Percentiles rank a stretch among this genome's conserved stretches.
phyloP scores from a whole-genome alignment of 768 basidiomycete species.

The Baorangia bicolor region DNA sequence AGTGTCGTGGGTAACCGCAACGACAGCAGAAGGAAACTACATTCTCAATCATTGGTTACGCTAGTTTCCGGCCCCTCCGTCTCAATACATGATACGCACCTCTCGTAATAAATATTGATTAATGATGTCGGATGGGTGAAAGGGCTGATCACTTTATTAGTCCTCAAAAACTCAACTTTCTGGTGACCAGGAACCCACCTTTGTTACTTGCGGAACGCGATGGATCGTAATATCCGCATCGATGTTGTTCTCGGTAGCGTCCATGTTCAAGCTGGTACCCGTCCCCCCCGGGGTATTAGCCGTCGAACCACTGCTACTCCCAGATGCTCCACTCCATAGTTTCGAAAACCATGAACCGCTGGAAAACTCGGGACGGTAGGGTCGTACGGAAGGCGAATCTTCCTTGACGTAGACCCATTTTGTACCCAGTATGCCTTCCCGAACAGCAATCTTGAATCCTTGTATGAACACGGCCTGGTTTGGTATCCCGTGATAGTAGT shows the following conservation, averaged over 20 bases:
- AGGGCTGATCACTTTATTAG: neutral
- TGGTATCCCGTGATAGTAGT: slow-evolving; percentile 1
- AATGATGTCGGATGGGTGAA: slow-evolving; percentile 14
- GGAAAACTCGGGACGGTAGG: neutral
- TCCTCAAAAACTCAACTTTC: neutral
- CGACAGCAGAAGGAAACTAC: slow-evolving; percentile 6
- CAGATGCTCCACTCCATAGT: neutral
- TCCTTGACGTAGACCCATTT: slow-evolving; percentile 1
- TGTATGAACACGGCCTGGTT: slow-evolving; percentile 25
- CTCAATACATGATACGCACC: neutral
- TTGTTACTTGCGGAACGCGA: slow-evolving; percentile 1
- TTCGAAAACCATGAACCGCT: neutral
- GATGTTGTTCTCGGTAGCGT: neutral
- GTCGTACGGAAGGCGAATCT: neutral
- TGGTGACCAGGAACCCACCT: neutral
- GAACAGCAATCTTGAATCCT: slow-evolving; percentile 16
- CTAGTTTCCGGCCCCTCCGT: neutral
- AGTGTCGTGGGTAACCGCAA: slow-evolving; percentile 9
- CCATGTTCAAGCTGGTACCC: neutral
- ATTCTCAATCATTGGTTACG: neutral
- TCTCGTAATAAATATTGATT: slow-evolving; percentile 6
- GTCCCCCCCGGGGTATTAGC: neutral
- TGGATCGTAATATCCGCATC: neutral
- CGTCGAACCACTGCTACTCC: neutral
- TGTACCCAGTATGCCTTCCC: neutral